Evolutionary conservation across 1,139 yeast genomes (phyloP).

Genomic region (Candida neerlandica): DNA sequence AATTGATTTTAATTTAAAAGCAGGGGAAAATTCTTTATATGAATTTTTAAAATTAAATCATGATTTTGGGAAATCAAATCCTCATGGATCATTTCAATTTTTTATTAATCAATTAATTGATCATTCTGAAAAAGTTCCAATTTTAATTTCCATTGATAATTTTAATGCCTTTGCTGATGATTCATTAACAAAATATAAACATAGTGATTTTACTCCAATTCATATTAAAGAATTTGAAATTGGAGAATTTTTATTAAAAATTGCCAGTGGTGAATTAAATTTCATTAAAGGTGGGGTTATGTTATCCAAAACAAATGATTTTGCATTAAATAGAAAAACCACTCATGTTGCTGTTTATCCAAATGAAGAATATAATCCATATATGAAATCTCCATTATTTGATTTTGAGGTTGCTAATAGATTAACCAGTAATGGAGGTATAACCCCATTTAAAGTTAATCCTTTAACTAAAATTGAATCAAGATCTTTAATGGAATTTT

Average conservation of each 20-base stretch:
- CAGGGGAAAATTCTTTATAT: conserved; percentile 45
- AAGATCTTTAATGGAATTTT: conserved; percentile 52
- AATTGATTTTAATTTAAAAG: conserved; percentile 38
- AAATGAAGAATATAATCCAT: conserved; percentile 56
- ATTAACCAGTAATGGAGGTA: conserved; percentile 49
- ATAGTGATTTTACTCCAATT: conserved; percentile 58
- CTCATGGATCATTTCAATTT: conserved; percentile 48
- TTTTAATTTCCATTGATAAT: conserved; percentile 74
- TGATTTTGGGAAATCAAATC: conserved; percentile 42
- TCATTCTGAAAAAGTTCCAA: conserved; percentile 52
- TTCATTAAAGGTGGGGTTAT: conserved; percentile 67
- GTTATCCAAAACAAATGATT: conserved; percentile 53
- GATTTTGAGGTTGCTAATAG: conserved; percentile 57
- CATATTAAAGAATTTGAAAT: conserved; percentile 68
- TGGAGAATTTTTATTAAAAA: conserved; percentile 59
- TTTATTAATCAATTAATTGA: conserved; percentile 56
- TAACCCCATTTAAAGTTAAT: conserved; percentile 49
- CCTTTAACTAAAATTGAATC: conserved; percentile 60
- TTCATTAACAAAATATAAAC: conserved; percentile 63
- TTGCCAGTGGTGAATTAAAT: conserved; percentile 54
- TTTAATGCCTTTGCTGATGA: conserved; percentile 64
- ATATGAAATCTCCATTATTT: conserved; percentile 50
- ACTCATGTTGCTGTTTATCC: conserved; percentile 61
- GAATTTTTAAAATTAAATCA: conserved; percentile 40
- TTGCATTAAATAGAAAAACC: conserved; percentile 37